Conservation (phyloP, 2,329 filamentous ascomycete genomes). For the Blumeriella jaapii region DNA sequence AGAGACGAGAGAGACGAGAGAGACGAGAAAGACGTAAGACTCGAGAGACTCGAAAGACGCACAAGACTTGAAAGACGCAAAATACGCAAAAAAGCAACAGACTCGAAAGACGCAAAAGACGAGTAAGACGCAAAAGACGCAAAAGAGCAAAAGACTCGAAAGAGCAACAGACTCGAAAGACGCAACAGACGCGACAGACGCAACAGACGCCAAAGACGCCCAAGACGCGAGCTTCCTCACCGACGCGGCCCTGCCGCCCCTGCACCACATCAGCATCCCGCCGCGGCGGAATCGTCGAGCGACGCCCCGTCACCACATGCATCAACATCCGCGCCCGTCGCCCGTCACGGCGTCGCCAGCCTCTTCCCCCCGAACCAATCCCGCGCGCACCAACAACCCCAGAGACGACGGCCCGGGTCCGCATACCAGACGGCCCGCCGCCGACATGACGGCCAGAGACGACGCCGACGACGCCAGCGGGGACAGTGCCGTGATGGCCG, state of each 20-base stretch:
- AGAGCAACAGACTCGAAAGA: not conserved
- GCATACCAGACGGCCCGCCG: constrained; percentile 31
- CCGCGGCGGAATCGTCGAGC: constrained; percentile 11
- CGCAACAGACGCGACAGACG: too few species aligned
- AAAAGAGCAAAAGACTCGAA: not conserved
- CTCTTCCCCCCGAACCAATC: constrained; percentile 59
- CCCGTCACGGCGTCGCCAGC: constrained; percentile 64
- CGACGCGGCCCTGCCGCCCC: too few species aligned
- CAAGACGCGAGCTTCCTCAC: too few species aligned
- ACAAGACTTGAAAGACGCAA: too few species aligned
- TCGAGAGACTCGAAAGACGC: too few species aligned
- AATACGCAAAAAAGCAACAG: not conserved
- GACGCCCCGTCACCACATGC: constrained; percentile 49
- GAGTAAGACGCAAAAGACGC: not conserved
- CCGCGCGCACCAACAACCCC: constrained; percentile 60
- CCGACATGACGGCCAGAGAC: constrained; percentile 37
- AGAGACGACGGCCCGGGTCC: constrained; percentile 49
- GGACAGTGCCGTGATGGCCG: constrained; percentile 30
- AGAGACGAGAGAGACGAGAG: too few species aligned
- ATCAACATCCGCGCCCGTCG: constrained; percentile 74
- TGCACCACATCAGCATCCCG: constrained; percentile 15
- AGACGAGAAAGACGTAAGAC: too few species aligned
- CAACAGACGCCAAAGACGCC: too few species aligned
- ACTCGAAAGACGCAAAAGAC: not conserved
- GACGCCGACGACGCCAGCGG: constrained; percentile 38